phyloP scores from a whole-genome alignment of 768 basidiomycete species.

The Phanerochaete carnosa region DNA sequence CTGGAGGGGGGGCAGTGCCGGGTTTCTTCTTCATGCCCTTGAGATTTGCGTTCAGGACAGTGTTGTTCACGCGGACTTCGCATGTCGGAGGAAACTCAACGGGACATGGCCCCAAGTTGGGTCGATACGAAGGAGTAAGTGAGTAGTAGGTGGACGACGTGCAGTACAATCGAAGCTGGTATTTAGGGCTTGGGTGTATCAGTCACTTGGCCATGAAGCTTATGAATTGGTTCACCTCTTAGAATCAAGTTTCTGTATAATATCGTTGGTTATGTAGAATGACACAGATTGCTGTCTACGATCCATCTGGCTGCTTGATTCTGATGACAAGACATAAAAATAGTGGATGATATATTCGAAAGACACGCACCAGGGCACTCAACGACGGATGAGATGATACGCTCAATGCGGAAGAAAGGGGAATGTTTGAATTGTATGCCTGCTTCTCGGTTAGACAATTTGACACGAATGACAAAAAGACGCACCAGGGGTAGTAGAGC shows the following conservation, averaged over 20 bases:
- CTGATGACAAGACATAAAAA: constrained; percentile 33
- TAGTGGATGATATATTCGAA: background rate
- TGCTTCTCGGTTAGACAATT: constrained; percentile 22
- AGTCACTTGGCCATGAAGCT: background rate
- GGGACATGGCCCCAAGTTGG: constrained; percentile 54
- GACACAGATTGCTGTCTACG: constrained; percentile 58
- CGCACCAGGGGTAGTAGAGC: constrained; percentile 32
- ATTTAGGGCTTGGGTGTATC: constrained; percentile 46
- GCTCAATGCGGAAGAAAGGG: constrained; percentile 71
- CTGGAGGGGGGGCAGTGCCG: constrained; percentile 89
- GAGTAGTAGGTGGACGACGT: constrained; percentile 78
- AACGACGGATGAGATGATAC: constrained; percentile 56
- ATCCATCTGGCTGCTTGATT: constrained; percentile 77
- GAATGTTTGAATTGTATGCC: constrained; percentile 77
- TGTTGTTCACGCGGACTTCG: constrained; percentile 83
- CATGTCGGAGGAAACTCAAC: constrained; percentile 91
- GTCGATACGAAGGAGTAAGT: constrained; percentile 47
- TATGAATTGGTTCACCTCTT: constrained; percentile 42
- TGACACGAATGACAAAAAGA: constrained; percentile 5
- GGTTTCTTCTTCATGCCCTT: constrained; percentile 95
- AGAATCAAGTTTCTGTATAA: constrained; percentile 55
- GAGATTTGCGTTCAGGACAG: constrained; percentile 66
- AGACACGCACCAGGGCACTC: constrained; percentile 75
- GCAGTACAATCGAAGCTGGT: constrained; percentile 85
- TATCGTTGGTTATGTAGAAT: constrained; percentile 67